Evolutionary conservation across 164 flowering plant genomes (phyloP), one percentile per base, ranked within the genome.

Genomic region (Magnolia changhungtana): DNA sequence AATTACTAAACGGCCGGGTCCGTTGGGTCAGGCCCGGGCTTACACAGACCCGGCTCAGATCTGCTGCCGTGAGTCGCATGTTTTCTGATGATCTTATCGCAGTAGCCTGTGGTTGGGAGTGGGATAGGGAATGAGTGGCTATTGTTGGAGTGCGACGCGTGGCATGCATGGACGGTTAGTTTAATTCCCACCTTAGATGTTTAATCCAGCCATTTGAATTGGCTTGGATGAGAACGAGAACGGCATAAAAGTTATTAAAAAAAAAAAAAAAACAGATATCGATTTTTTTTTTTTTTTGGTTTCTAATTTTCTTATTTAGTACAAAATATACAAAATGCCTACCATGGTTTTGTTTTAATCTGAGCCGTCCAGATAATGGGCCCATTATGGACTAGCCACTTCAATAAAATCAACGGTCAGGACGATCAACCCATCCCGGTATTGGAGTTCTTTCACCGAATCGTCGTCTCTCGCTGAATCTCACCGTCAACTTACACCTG

Each of bases 121-220:
- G 20, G 68, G 68, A 65, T 65, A 65, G 68, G 10, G 27, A 6
- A 10, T 27, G 68, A 65, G 68, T 65, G 68, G 68, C 68, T 65
- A 7, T n/a, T n/a, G n/a, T 65, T 21, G 20, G 7, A 13, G 13
- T 7, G 31, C 4, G 68, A 65, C 68, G 21, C 68, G 68, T 65
- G 68, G 8, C 10, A 21, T 10, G 27, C 68, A n/a, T 21, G 11
- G 27, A 27, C 8, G 20, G 68, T 23, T 20, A 27, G 27, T 27
- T n/a, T 10, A n/a, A 19, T 65, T 65, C 13, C 31, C 23, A 21
- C 68, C 68, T 65, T 65, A 65, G 11, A 65, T 19, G 68, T 65
- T 65, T 23, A 65, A 65, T 20, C 64, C 18, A 20, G 64, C 1
- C 18, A 19, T 61, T 19, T 19, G 64, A n/a, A 61, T 61, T 61